Percentiles rank a stretch among this genome's conserved stretches.
phyloP scores from a whole-genome alignment of 768 basidiomycete genomes.

The Lactarius deliciosus region DNA sequence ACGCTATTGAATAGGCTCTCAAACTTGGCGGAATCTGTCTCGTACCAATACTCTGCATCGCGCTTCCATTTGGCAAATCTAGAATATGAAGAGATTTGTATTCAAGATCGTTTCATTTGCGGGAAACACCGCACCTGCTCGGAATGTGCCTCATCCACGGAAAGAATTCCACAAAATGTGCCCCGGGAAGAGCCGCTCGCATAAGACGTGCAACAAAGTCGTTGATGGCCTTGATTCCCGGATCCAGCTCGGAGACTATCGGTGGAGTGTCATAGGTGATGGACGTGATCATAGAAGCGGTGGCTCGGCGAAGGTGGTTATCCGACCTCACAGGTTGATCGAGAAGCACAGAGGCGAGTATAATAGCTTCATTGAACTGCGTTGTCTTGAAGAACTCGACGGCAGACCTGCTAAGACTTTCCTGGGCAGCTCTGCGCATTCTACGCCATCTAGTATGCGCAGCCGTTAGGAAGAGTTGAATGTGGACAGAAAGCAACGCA shows the following conservation, averaged over 20 bases:
- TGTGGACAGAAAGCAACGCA: background rate
- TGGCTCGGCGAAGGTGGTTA: background rate
- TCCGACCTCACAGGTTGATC: background rate
- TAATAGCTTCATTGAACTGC: conserved; percentile 11
- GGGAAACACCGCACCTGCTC: background rate
- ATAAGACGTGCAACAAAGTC: background rate
- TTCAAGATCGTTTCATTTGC: too few relatives aligned
- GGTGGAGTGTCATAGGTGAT: conserved; percentile 18
- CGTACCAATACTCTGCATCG: conserved; percentile 9
- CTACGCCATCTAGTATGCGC: conserved; percentile 24
- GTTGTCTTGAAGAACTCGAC: background rate
- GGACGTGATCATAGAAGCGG: conserved; percentile 18
- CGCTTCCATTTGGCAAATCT: conserved; percentile 25
- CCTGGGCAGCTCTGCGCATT: conserved; percentile 18
- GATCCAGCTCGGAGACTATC: conserved; percentile 2
- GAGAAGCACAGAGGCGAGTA: conserved; percentile 7
- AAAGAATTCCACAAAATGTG: conserved; percentile 21
- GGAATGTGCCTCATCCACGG: conserved; percentile 23
- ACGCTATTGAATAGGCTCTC: conserved; percentile 11
- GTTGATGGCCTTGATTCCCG: background rate
- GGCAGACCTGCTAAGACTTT: conserved; percentile 15
- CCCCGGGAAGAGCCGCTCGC: conserved; percentile 12
- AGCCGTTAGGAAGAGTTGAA: background rate
- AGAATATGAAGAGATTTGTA: background rate
- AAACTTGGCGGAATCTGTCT: conserved; percentile 12